phyloP scores from a whole-genome alignment of 345 rosid genomes.

The Eucalyptus brandiana region DNA sequence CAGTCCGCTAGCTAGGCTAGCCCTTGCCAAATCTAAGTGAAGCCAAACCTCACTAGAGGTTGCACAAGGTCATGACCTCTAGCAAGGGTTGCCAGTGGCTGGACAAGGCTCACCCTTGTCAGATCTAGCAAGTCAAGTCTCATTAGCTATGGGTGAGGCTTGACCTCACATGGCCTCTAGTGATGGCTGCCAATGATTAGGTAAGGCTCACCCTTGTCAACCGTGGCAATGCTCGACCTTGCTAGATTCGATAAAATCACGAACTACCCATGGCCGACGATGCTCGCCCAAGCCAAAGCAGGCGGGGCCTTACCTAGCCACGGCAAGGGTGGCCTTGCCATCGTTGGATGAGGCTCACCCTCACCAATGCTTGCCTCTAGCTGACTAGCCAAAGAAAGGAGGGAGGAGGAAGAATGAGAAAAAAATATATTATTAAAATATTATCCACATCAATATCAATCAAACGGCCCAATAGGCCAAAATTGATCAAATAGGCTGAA shows the following conservation, averaged over 20 bases:
- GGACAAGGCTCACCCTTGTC: accelerated
- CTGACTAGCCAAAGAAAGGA: accelerated
- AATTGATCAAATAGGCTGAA: no score
- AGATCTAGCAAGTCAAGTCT: no score
- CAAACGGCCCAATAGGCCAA: no score
- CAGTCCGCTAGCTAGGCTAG: accelerated
- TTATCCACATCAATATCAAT: no score
- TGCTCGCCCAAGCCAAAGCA: accelerated
- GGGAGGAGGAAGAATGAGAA: no score
- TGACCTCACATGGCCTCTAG: accelerated
- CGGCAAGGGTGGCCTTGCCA: accelerated
- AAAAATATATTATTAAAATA: no score
- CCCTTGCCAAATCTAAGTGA: accelerated
- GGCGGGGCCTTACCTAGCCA: accelerated
- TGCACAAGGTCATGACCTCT: accelerated
- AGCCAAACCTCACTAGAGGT: no score
- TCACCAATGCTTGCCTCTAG: no score
- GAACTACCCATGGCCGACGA: accelerated
- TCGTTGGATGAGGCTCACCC: no score
- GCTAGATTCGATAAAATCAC: accelerated
- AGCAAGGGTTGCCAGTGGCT: no score
- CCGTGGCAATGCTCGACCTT: accelerated
- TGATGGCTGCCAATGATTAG: accelerated
- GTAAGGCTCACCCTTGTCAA: no score
- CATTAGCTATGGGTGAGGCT: accelerated